Conservation (phyloP, 2,329 filamentous ascomycete species). For the Penicillium capsulatum region DNA sequence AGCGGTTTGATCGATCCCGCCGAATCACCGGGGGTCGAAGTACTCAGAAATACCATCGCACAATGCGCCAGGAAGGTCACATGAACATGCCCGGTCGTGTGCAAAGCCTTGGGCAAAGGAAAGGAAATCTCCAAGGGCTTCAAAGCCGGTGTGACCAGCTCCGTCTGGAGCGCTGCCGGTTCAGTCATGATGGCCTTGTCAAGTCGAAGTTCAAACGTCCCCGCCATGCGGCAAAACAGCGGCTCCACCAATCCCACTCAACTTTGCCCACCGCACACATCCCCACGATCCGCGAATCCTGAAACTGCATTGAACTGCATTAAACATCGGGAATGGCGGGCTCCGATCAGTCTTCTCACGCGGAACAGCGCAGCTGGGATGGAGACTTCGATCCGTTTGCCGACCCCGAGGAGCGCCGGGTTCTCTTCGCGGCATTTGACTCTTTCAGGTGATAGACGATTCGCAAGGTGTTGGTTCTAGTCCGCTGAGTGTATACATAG, state of each 20-base stretch:
- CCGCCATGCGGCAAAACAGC: slow-evolving; percentile 12
- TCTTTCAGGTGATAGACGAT: slow-evolving; percentile 83
- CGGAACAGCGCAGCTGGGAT: slow-evolving; percentile 45
- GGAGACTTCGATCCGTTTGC: slow-evolving; percentile 62
- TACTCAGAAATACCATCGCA: slow-evolving; percentile 55
- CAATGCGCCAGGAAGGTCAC: slow-evolving; percentile 53
- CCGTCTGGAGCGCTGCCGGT: slow-evolving; percentile 13
- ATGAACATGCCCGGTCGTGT: slow-evolving; percentile 57
- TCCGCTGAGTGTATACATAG: slow-evolving; percentile 47
- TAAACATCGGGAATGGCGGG: slow-evolving; percentile 11
- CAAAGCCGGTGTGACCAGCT: slow-evolving; percentile 24
- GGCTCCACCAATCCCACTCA: slow-evolving; percentile 18
- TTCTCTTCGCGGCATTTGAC: slow-evolving; percentile 77
- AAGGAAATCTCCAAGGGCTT: slow-evolving; percentile 55
- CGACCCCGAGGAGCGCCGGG: slow-evolving; percentile 75
- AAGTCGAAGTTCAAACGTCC: slow-evolving; percentile 1
- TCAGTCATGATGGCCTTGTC: slow-evolving; percentile 13
- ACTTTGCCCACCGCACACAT: slow-evolving; percentile 14
- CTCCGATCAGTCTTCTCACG: slow-evolving; percentile 1
- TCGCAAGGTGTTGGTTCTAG: slow-evolving; percentile 3
- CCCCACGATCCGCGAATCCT: background rate
- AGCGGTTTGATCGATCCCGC: slow-evolving; percentile 50
- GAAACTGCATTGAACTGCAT: too few species aligned
- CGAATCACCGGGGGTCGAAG: slow-evolving; percentile 46
- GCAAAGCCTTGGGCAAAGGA: slow-evolving; percentile 53